These are phyloP conservation scores for Penicillium egyptiacum DNA, from an alignment of 495 filamentous ascomycete genomes.

Conservation along the genomic window DNA sequence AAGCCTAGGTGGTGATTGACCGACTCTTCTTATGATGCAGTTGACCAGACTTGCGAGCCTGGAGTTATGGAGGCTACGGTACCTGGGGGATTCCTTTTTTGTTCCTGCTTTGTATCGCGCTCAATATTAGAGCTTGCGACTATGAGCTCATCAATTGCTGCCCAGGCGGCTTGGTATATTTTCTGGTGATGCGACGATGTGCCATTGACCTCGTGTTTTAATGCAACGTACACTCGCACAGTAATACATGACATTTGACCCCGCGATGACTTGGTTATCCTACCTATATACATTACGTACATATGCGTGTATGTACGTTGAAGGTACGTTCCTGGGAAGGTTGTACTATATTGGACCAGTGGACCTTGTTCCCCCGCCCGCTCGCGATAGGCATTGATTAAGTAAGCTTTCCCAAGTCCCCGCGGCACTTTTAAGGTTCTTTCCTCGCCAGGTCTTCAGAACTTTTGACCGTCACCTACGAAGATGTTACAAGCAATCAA, in stretches of 20 bases:
- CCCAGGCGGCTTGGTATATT: not conserved
- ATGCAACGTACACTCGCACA: not conserved
- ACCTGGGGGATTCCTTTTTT: not conserved
- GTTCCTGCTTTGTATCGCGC: not conserved
- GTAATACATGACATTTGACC: not conserved
- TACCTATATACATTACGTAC: not conserved
- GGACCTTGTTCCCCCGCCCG: not conserved
- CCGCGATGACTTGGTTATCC: not conserved
- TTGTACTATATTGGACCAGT: not conserved
- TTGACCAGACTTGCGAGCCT: not conserved
- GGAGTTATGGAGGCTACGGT: not conserved
- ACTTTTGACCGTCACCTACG: not conserved
- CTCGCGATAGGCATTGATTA: conserved; percentile 6
- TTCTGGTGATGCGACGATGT: not conserved
- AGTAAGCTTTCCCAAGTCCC: conserved; percentile 11
- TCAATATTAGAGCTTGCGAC: not conserved
- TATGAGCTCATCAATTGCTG: not conserved
- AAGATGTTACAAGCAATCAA: conserved; percentile 84
- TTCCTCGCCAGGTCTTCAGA: not conserved
- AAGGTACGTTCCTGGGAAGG: not conserved
- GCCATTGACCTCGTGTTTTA: not conserved
- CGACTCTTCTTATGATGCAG: not conserved
- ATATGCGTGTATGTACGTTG: not conserved
- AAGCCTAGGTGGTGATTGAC: not conserved
- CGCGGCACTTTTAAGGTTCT: not conserved